Evolutionary conservation across 2,329 filamentous ascomycete genomes (phyloP).

Genomic region (Fusarium redolens): DNA sequence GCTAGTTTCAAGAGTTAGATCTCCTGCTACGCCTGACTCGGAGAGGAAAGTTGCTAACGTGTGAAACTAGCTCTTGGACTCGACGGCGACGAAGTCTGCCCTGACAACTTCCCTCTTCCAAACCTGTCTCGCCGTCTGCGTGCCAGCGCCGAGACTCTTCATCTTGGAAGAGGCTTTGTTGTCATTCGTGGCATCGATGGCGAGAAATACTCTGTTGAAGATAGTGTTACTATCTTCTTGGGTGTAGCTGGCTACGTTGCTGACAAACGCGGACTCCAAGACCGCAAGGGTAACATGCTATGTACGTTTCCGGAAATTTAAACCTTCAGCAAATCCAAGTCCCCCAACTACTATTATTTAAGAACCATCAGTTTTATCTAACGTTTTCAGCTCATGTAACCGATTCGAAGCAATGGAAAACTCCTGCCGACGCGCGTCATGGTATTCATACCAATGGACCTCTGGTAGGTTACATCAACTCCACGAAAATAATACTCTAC

Average conservation of each 20-base stretch:
- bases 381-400: constrained; percentile 58
- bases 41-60: constrained; percentile 19
- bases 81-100: constrained; percentile 33
- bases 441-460: constrained; percentile 61
- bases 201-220: constrained; percentile 60
- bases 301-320: constrained; percentile 49
- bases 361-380: constrained; percentile 11
- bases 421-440: constrained; percentile 57
- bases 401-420: constrained; percentile 58
- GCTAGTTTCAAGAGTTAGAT: constrained; percentile 44
- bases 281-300: constrained; percentile 59
- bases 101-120: constrained; percentile 56
- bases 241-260: constrained; percentile 68
- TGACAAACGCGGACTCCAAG: constrained; percentile 62
- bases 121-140: constrained; percentile 50
- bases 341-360: not conserved
- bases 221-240: constrained; percentile 66
- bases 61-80: constrained; percentile 29
- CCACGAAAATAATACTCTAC: not conserved
- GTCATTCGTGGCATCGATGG: constrained; percentile 66
- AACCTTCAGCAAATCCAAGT: not conserved
- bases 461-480: constrained; percentile 51
- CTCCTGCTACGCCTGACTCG: not conserved
- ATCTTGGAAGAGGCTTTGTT: constrained; percentile 61
- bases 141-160: constrained; percentile 50